Percentiles rank a stretch among this genome's conserved stretches.
Conservation (phyloP, 768 basidiomycete species). For the Mycena polygramma region DNA sequence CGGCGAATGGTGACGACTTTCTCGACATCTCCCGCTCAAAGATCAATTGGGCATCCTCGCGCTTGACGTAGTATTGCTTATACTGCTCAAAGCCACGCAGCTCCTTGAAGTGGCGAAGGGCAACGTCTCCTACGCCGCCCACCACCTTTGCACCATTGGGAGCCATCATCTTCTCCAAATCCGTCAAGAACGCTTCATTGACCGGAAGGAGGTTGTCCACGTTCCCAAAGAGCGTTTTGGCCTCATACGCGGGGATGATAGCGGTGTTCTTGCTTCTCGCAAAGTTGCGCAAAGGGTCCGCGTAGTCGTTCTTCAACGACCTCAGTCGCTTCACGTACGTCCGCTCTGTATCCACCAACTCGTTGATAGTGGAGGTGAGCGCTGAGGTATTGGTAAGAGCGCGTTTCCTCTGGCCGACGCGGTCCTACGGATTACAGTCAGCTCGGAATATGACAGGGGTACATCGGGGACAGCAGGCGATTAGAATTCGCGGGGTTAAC, state of each 20-base stretch:
- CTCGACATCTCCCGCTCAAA: slow-evolving; percentile 88
- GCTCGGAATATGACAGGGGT: slow-evolving; percentile 1
- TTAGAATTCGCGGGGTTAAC: neutral
- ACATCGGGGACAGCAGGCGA: slow-evolving; percentile 15
- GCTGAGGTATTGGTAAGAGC: slow-evolving; percentile 75
- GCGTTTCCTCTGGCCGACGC: slow-evolving; percentile 64
- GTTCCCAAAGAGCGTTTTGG: slow-evolving; percentile 94
- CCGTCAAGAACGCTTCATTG: slow-evolving; percentile 88
- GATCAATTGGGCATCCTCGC: slow-evolving; percentile 91
- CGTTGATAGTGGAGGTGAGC: slow-evolving; percentile 82
- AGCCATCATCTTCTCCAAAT: slow-evolving; percentile 83
- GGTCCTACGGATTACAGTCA: slow-evolving; percentile 48
- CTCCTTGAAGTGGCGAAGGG: slow-evolving; percentile 88
- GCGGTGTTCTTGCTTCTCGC: slow-evolving; percentile 87
- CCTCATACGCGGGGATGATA: slow-evolving; percentile 91
- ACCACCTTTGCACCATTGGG: slow-evolving; percentile 69
- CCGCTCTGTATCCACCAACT: slow-evolving; percentile 90
- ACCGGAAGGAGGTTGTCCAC: slow-evolving; percentile 89
- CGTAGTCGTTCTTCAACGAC: slow-evolving; percentile 89
- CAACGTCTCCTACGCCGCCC: slow-evolving; percentile 86
- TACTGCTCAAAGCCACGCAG: slow-evolving; percentile 91
- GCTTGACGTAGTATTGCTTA: slow-evolving; percentile 90
- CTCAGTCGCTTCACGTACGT: slow-evolving; percentile 89
- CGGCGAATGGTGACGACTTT: slow-evolving; percentile 84
- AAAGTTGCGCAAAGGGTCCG: slow-evolving; percentile 90